Evolutionary conservation across 2,329 filamentous ascomycete species (phyloP), one percentile per base, ranked within the genome.

Genomic region (Arthrobotrys megalospora): DNA sequence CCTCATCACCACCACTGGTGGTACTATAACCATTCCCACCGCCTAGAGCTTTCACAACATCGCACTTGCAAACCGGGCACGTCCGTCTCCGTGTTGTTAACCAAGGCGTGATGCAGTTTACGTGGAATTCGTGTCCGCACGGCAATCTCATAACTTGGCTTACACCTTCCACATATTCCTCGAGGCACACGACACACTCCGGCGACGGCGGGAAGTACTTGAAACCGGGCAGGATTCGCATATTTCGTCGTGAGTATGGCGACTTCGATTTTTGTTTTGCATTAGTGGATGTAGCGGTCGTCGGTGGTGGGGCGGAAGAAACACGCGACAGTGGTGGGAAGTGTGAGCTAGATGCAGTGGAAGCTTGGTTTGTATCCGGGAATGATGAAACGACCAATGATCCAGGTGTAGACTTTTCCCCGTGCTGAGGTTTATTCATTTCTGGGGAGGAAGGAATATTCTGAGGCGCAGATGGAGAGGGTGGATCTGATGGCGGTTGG

Each of bases 11-110:
- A 8, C 34, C 41, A 16, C 24, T 62, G 16, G 58, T 47, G 24
- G 63, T 52, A 48, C 47, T 71, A 52, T 77, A 77, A 4, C 73
- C 66, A 32, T 36, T 75, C 0, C 66, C 73, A 3, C 58, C 73
- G n/a, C 73, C 73, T 4, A 77, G 28, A 2, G 73, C 87, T 85
- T 80, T 80, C 14, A 99, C 95, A 41, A 99, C 96, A 83, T 99
- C 96, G 60, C 94, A 94, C 86, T 99, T 99, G 86, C 96, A 99
- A 78, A 99, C 98, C 0, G 96, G 96, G 82, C 96, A 99, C n/a
- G 96, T 99, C 80, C 96, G 91, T 80, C 96, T 92, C 60, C 95
- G 91, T 14, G 94, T 98, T 0, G 95, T 97, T 65, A 99, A 87
- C 96, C 96, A 99, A 1, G 96, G 96, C 3, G 96, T 98, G 83